Evolutionary conservation across 2,329 filamentous ascomycete genomes (phyloP).

Genomic region (Hypoxylon sp.): DNA sequence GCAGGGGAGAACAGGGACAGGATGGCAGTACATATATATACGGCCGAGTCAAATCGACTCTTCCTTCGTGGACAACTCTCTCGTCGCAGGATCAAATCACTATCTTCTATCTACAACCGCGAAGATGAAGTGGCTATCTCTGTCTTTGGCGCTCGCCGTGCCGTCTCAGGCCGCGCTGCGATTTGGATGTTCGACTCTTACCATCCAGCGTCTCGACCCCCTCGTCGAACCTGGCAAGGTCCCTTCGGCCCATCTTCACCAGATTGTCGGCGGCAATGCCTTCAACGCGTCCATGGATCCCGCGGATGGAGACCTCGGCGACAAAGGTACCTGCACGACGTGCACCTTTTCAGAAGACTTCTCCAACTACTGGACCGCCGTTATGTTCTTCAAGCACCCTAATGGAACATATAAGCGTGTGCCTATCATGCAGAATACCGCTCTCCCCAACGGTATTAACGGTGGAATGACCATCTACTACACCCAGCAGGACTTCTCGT

Average conservation of each 20-base stretch:
- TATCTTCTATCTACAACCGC: slow-evolving; percentile 16
- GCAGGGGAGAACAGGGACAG: slow-evolving; percentile 1
- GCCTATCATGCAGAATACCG: slow-evolving; percentile 53
- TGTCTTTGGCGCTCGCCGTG: slow-evolving; percentile 48
- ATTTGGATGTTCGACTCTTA: slow-evolving; percentile 52
- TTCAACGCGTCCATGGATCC: slow-evolving; percentile 54
- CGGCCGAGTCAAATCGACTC: slow-evolving; percentile 11
- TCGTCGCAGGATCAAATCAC: slow-evolving; percentile 28
- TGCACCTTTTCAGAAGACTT: slow-evolving; percentile 54
- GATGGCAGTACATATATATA: slow-evolving; percentile 45
- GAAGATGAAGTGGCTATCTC: slow-evolving; percentile 52
- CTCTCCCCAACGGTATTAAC: slow-evolving; percentile 50
- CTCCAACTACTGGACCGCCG: slow-evolving; percentile 54
- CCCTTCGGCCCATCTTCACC: slow-evolving; percentile 53
- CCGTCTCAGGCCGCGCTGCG: slow-evolving; percentile 52
- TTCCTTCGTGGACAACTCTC: slow-evolving; percentile 16
- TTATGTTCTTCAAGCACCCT: slow-evolving; percentile 53
- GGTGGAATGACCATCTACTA: slow-evolving; percentile 55
- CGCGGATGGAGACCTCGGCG: slow-evolving; percentile 47
- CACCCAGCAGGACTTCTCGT: slow-evolving; percentile 53
- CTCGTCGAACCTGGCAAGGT: slow-evolving; percentile 52
- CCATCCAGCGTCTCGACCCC: slow-evolving; percentile 53
- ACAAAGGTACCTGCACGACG: slow-evolving; percentile 51
- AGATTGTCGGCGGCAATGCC: slow-evolving; percentile 54
- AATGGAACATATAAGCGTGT: slow-evolving; percentile 54